These are phyloP conservation scores for Thozetella sp. DNA, from an alignment of 495 filamentous ascomycete species.

Conservation along the genomic window DNA sequence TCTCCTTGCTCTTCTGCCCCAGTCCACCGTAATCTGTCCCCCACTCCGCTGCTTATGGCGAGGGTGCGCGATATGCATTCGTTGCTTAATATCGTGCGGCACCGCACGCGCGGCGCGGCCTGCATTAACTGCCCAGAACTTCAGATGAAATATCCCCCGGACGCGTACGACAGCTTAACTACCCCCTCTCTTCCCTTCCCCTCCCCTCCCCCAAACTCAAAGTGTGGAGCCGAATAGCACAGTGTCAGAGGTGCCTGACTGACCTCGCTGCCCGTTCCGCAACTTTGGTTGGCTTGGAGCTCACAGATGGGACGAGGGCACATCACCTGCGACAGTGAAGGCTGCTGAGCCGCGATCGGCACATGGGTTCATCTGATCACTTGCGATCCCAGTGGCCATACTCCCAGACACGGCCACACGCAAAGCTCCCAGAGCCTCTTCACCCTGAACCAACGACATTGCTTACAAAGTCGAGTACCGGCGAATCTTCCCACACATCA, in stretches of 20 bases:
- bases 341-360: not conserved
- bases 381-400: not conserved
- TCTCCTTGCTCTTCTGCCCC: not conserved
- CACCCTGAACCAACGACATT: not conserved
- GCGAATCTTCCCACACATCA: too few relatives aligned
- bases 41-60: not conserved
- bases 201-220: too few relatives aligned
- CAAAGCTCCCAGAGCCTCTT: not conserved
- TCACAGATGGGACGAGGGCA: not conserved
- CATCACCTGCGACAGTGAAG: not conserved
- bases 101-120: not conserved
- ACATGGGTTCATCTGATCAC: slow-evolving; percentile 2
- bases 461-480: too few relatives aligned
- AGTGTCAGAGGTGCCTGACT: too few relatives aligned
- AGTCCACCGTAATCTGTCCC: not conserved
- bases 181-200: too few relatives aligned
- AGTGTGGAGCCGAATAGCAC: not conserved
- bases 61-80: too few relatives aligned
- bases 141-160: not conserved
- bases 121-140: not conserved
- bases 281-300: not conserved
- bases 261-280: not conserved
- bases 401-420: not conserved
- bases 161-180: too few relatives aligned
- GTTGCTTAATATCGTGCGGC: not conserved